Evolutionary conservation across 2,329 filamentous ascomycete genomes (phyloP).

Genomic region (Harringtonia aguacate): DNA sequence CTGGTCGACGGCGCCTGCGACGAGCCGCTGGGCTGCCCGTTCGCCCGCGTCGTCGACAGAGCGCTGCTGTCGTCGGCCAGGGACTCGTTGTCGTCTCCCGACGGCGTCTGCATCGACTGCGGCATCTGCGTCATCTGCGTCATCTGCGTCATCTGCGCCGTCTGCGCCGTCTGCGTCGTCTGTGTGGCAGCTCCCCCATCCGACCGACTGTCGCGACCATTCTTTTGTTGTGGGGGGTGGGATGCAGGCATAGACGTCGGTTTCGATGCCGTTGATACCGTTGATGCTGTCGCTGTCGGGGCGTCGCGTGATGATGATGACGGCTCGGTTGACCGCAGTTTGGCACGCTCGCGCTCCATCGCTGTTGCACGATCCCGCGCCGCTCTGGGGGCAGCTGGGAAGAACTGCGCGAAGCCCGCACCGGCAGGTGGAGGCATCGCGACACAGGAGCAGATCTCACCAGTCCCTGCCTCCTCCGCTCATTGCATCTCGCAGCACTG

Average conservation of each 20-base stretch:
- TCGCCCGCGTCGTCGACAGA: background rate
- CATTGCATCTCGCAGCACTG: conserved; percentile 40
- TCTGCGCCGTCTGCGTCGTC: no score
- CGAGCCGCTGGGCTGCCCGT: background rate
- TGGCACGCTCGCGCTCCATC: conserved; percentile 52
- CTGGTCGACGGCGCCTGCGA: conserved; percentile 15
- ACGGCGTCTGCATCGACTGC: conserved; percentile 13
- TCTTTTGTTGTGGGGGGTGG: no score
- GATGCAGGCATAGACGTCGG: no score
- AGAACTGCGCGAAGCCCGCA: conserved; percentile 79
- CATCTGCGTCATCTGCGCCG: no score
- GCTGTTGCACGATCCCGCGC: conserved; percentile 39
- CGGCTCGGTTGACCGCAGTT: conserved; percentile 30
- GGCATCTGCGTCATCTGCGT: no score
- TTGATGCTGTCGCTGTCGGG: conserved; percentile 18
- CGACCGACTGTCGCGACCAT: no score
- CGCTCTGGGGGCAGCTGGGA: conserved; percentile 64
- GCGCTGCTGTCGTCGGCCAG: conserved; percentile 41
- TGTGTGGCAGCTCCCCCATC: no score
- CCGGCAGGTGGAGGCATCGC: conserved; percentile 69
- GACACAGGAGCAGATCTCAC: conserved; percentile 35
- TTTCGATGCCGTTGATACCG: no score
- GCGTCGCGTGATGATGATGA: conserved; percentile 22
- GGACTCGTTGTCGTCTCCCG: conserved; percentile 47
- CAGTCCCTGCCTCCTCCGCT: conserved; percentile 40